These are phyloP conservation scores for Claviceps humidiphila DNA, from an alignment of 2,329 filamentous ascomycete species.

Conservation along the genomic window DNA sequence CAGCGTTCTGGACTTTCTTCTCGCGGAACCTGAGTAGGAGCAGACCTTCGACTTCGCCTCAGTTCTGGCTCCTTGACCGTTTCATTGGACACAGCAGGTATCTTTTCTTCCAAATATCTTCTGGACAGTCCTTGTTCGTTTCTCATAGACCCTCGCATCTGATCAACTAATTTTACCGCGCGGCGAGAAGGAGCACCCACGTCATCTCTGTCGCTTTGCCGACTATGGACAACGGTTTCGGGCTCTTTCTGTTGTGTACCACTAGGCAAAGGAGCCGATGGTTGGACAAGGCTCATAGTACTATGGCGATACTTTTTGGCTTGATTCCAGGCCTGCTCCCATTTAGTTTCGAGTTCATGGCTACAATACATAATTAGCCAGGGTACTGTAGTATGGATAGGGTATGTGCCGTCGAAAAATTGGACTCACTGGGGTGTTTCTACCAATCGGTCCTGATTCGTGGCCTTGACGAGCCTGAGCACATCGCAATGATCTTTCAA, in stretches of 20 bases:
- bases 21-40: conserved; percentile 5
- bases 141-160: conserved; percentile 1
- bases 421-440: background rate
- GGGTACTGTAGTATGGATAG: background rate
- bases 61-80: conserved; percentile 7
- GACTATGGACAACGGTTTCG: background rate
- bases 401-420: background rate
- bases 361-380: background rate
- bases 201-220: background rate
- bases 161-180: background rate
- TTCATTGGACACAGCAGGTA: background rate
- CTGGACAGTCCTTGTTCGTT: background rate
- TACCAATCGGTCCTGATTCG: background rate
- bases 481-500: conserved; percentile 7
- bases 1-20: conserved; percentile 23
- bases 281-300: background rate
- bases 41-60: conserved; percentile 14
- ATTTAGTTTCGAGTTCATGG: background rate
- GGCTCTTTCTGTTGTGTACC: background rate
- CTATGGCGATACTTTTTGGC: background rate
- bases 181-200: background rate
- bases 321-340: background rate
- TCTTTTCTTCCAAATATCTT: background rate
- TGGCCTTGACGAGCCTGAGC: background rate
- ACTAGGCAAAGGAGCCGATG: background rate